Evolutionary conservation across 1,284 basidiomycete species (phyloP), one percentile per base, ranked within the genome.

Genomic region (Violaceomyces palustris): DNA sequence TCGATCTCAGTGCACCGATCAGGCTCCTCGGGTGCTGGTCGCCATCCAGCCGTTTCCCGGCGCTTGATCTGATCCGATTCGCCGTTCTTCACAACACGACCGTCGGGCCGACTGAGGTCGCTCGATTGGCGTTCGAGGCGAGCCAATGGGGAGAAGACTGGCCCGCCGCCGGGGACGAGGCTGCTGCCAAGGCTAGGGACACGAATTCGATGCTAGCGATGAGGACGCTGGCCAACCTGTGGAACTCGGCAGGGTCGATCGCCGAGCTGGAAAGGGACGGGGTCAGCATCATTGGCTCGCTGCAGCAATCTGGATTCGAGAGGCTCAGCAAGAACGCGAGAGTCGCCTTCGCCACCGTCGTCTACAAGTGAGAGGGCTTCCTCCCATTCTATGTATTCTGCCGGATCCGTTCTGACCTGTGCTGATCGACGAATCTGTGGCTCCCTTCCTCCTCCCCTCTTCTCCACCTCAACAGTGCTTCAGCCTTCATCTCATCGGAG

Each of bases 151-250:
- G 60, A 69, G 37, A 69, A 69, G 55, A 72, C 15, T 80, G 81
- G 37, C 80, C 81, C 76, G 70, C 77, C 0, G 10, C 43, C 3
- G 43, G 42, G 1, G n/a, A n/a, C n/a, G 35, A 54, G 2, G 10
- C 44, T 1, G 53, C 58, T 10, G 72, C 75, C 4, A 93, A 91
- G 74, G 73, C 80, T 2, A 78, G 83, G 37, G 88, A 92, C 64
- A 92, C 86, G 9, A 96, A 94, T 69, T 79, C 85, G 8, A 78
- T 94, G 58, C 79, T 98, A n/a, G 79, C 86, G 1, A 75, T 94
- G 41, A 81, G 93, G 17, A 83, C 83, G 0, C 64, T 96, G 17
- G 83, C 87, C 17, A 98, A 98, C 70, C 76, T 81, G 25, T 85
- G 90, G 68, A 49, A 39, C 26, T 76, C 75, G 3, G 42, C 64